Evolutionary conservation across 2,329 filamentous ascomycete species (phyloP).

Genomic region (Fusarium praegraminearum): DNA sequence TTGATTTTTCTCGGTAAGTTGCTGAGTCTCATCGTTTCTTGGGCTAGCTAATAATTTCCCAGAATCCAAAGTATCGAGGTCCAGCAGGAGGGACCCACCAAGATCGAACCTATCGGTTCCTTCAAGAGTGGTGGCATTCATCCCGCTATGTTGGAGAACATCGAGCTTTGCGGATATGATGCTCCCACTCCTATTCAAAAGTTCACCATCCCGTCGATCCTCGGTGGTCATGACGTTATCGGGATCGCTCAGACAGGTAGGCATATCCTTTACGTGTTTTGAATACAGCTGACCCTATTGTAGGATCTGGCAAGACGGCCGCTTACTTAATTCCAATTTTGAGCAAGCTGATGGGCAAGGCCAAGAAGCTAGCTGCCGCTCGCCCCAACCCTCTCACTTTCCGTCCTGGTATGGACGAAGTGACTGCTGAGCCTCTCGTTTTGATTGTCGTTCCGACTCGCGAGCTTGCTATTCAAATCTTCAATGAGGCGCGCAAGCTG

Average conservation of each 20-base stretch:
- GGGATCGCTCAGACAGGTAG: constrained; percentile 89
- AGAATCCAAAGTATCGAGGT: constrained; percentile 69
- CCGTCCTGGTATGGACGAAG: constrained; percentile 59
- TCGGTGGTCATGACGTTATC: constrained; percentile 83
- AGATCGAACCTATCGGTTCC: constrained; percentile 62
- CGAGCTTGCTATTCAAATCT: constrained; percentile 93
- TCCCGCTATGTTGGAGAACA: constrained; percentile 83
- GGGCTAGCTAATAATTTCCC: constrained; percentile 39
- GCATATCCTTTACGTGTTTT: neutral
- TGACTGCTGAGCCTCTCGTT: constrained; percentile 87
- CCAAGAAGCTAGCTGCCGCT: constrained; percentile 83
- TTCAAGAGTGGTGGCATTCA: constrained; percentile 88
- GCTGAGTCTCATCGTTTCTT: constrained; percentile 22
- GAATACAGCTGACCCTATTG: constrained; percentile 15
- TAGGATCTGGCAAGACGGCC: constrained; percentile 96
- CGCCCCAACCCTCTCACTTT: constrained; percentile 75
- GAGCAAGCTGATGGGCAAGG: constrained; percentile 95
- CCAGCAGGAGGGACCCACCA: constrained; percentile 66
- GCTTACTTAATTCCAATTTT: constrained; percentile 91
- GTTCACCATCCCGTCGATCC: constrained; percentile 84
- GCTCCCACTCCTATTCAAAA: constrained; percentile 87
- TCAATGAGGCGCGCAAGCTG: constrained; percentile 90
- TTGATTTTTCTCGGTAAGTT: constrained; percentile 72
- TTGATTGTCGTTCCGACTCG: constrained; percentile 88
- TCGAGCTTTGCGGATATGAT: constrained; percentile 77